These are phyloP conservation scores for Gymnopus androsaceus DNA, from an alignment of 1,284 basidiomycete species.

Conservation along the genomic window DNA sequence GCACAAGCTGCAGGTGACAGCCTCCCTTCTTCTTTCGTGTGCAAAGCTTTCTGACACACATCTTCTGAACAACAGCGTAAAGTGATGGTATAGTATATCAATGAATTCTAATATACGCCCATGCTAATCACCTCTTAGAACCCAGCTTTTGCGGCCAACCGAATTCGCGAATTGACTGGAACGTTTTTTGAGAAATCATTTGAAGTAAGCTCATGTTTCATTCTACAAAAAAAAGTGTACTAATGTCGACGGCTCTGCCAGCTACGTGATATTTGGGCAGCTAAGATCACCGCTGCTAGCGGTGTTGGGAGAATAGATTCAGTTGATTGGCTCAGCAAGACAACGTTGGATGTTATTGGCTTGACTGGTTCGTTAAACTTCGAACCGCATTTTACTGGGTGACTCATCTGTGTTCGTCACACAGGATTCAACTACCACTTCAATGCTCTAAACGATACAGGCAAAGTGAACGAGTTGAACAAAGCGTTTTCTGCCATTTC, in stretches of 20 bases:
- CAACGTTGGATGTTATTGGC: slow-evolving; percentile 72
- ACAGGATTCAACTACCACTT: slow-evolving; percentile 71
- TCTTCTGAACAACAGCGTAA: slow-evolving; percentile 13
- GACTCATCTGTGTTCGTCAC: background rate
- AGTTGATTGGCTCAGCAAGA: slow-evolving; percentile 53
- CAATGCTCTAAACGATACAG: slow-evolving; percentile 42
- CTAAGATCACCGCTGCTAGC: slow-evolving; percentile 32
- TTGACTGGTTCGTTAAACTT: slow-evolving; percentile 47
- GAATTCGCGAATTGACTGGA: slow-evolving; percentile 17
- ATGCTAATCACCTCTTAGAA: slow-evolving; percentile 3
- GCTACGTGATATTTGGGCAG: slow-evolving; percentile 49
- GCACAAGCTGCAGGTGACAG: slow-evolving; percentile 19
- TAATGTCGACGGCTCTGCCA: slow-evolving; percentile 20
- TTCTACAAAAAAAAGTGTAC: background rate
- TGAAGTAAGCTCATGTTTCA: slow-evolving; percentile 6
- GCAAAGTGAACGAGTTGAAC: slow-evolving; percentile 46
- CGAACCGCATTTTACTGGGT: background rate
- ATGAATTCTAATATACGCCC: background rate
- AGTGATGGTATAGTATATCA: slow-evolving; percentile 12
- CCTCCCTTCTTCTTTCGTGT: background rate
- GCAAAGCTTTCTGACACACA: background rate
- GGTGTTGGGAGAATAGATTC: slow-evolving; percentile 45
- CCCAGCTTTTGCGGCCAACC: slow-evolving; percentile 17
- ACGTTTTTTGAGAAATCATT: slow-evolving; percentile 18
- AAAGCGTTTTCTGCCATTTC: slow-evolving; percentile 50